These are phyloP conservation scores for Podospora bellae-mahoneyi DNA, from an alignment of 495 filamentous ascomycete genomes.

Conservation along the genomic window DNA sequence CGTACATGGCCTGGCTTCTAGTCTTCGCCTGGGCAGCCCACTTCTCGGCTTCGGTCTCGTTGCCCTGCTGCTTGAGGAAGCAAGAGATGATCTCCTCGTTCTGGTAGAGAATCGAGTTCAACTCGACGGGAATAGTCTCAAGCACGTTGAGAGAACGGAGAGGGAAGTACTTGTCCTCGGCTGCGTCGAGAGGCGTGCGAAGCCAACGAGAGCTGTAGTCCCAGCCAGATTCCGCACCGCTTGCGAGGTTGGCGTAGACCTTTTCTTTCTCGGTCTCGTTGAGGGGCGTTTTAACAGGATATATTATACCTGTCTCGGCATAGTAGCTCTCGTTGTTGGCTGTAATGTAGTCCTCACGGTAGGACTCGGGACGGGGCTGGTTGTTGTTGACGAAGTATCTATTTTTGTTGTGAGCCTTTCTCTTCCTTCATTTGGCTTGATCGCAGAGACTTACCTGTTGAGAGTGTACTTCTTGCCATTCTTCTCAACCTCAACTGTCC, in stretches of 20 bases:
- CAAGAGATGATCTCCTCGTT: slow-evolving; percentile 43
- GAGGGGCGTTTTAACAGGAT: slow-evolving; percentile 40
- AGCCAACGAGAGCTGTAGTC: slow-evolving; percentile 46
- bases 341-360: slow-evolving; percentile 46
- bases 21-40: slow-evolving; percentile 34
- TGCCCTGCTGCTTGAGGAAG: slow-evolving; percentile 35
- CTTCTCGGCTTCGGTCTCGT: slow-evolving; percentile 30
- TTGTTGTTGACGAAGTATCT: slow-evolving; percentile 48
- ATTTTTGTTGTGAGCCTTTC: not conserved
- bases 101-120: slow-evolving; percentile 51
- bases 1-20: slow-evolving; percentile 45
- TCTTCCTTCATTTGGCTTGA: not conserved
- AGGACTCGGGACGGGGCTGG: slow-evolving; percentile 50
- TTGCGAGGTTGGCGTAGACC: slow-evolving; percentile 46
- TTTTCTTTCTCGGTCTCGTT: slow-evolving; percentile 38
- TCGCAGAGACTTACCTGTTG: slow-evolving; percentile 33
- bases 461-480: slow-evolving; percentile 40
- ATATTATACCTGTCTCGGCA: slow-evolving; percentile 44
- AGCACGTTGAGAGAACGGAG: slow-evolving; percentile 46
- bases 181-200: slow-evolving; percentile 42
- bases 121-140: slow-evolving; percentile 43
- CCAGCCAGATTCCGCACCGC: slow-evolving; percentile 50
- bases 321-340: slow-evolving; percentile 49
- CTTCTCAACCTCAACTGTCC: slow-evolving; percentile 36
- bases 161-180: slow-evolving; percentile 48